Evolutionary conservation across 805 yeast genomes (phyloP).

Genomic region (Candida sithepensis): DNA sequence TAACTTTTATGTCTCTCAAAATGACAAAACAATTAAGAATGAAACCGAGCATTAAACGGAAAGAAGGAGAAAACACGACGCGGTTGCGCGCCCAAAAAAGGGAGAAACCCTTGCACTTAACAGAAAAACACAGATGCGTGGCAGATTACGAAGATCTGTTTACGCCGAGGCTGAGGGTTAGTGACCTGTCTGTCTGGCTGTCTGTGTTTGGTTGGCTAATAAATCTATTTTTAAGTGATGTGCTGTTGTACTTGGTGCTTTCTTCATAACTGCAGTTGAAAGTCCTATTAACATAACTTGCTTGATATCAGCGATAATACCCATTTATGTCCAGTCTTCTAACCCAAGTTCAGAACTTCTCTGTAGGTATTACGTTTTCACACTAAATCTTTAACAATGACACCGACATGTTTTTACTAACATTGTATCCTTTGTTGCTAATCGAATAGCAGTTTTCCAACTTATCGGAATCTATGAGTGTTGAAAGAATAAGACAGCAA

Average conservation of each 20-base stretch:
- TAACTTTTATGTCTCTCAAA: background rate
- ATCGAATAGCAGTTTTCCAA: constrained; percentile 32
- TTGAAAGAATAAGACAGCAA: constrained; percentile 41
- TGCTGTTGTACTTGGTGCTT: background rate
- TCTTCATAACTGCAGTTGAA: no score
- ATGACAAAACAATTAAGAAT: background rate
- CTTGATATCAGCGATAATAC: background rate
- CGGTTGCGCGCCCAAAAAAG: no score
- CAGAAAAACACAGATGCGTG: no score
- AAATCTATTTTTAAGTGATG: no score
- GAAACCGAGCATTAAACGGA: background rate
- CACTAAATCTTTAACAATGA: background rate
- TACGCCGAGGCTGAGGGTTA: no score
- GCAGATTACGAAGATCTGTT: no score
- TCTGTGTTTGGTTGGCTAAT: no score
- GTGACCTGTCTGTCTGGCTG: no score
- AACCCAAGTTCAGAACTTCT: constrained; percentile 36
- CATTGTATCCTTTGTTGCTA: background rate
- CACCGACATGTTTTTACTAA: no score
- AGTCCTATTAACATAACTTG: no score
- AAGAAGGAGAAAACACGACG: no score
- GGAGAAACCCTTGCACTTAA: no score
- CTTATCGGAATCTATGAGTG: constrained; percentile 43
- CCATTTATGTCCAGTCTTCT: constrained; percentile 25
- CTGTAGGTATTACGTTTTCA: constrained; percentile 31